These are phyloP conservation scores for Globisporangium middletonii DNA, from an alignment of 352 stramenopile genomes.

Conservation along the genomic window DNA sequence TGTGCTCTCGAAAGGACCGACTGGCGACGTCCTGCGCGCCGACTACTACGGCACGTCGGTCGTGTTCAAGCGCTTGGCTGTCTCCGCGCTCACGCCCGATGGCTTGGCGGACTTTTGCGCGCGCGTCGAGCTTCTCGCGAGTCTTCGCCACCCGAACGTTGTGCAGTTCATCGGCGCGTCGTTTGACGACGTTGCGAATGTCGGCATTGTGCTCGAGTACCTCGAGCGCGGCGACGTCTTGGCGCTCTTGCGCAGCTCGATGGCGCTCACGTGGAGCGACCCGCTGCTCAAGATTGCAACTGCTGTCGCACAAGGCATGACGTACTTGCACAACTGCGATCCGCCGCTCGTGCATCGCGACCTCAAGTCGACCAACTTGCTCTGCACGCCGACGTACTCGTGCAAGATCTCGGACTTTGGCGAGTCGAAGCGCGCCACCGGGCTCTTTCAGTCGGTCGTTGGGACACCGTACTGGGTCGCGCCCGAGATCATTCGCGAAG, in stretches of 20 bases:
- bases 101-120: slow-evolving; percentile 68
- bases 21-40: slow-evolving; percentile 57
- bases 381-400: slow-evolving; percentile 67
- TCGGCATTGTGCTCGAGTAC: slow-evolving; percentile 76
- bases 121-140: slow-evolving; percentile 72
- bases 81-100: slow-evolving; percentile 50
- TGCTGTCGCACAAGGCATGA: slow-evolving; percentile 72
- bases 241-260: slow-evolving; percentile 49
- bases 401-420: slow-evolving; percentile 85
- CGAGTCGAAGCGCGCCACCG: slow-evolving; percentile 53
- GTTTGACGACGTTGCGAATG: slow-evolving; percentile 75
- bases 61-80: slow-evolving; percentile 68
- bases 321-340: slow-evolving; percentile 80
- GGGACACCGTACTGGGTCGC: slow-evolving; percentile 85
- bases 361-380: slow-evolving; percentile 76
- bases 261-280: slow-evolving; percentile 71
- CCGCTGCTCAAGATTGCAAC: slow-evolving; percentile 76
- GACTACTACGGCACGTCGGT: slow-evolving; percentile 75
- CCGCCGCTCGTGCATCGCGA: slow-evolving; percentile 76
- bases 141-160: slow-evolving; percentile 80
- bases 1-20: slow-evolving; percentile 60
- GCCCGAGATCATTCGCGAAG: slow-evolving; percentile 78
- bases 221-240: slow-evolving; percentile 66
- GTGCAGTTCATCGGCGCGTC: slow-evolving; percentile 84
- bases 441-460: slow-evolving; percentile 67